Base-by-base conservation (phyloP, 352 stramenopile species). In the Pythium aphanidermatum region DNA sequence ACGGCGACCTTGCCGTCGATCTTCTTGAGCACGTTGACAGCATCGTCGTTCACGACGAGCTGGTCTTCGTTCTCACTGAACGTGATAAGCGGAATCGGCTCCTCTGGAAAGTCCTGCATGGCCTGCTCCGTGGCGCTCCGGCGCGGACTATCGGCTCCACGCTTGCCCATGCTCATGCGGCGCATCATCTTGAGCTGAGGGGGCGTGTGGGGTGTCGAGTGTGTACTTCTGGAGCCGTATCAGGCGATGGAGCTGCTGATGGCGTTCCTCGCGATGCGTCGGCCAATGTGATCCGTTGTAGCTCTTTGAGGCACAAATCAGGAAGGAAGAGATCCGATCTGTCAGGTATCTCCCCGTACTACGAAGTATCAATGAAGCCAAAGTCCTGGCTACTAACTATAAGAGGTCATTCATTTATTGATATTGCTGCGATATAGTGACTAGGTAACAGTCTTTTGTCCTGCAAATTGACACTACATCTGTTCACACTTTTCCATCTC, bases 1-100 rank as follows among this genome's bases (percentile, higher is more conserved):
- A 92, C 79, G 12, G 78, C 74, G 16, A 95, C 64, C 47, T 82
- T 82, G 44, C 78, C 77, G 27, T 83, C 61, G 35, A 95, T 89
- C 46, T 71, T 60, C 25, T 67, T 55, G 35, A 95, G 66, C 20
- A 89, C 51, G 16, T 71, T 51, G 31, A 86, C 68, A 8, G 83
- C 80, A 24, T 88, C 66, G 1, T 89, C 72, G 60, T 92, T 90
- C 36, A 95, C 75, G 27, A 83, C 66, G 32, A 95, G 71, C 58
- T 76, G 45, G 57, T 91, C 74, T 38, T 89, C 72, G 34, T 86
- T 76, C 38, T 92, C 80, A 50, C 65, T 85, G 60, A 92, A 91
- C 48, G 83, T 86, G 60, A 95, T 88, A 33, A 94, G 65, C 51
- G 82, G 76, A 40, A 94, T 72, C 13, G 82, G 74, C 60, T 87